Conservation (phyloP, 2,329 filamentous ascomycete species). For the Fusarium coicis region DNA sequence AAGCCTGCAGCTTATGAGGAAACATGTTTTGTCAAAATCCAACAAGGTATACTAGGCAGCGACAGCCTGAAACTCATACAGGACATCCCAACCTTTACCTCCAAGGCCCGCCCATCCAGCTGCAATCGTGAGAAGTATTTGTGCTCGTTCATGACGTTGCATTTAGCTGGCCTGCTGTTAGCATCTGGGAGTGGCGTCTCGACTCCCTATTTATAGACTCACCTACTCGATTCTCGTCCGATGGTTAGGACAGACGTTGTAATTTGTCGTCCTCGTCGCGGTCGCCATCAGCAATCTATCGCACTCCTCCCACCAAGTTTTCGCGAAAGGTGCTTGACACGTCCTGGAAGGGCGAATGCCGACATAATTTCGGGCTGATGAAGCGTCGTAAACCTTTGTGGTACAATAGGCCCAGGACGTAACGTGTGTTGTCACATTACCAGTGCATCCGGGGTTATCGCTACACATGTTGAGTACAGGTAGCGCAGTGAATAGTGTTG, state of each 20-base stretch:
- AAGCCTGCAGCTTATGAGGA: too few relatives aligned
- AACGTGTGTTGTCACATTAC: neutral
- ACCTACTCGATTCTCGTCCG: neutral
- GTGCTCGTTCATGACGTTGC: neutral
- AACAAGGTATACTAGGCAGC: too few relatives aligned
- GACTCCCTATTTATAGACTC: rapidly evolving
- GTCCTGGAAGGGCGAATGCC: neutral
- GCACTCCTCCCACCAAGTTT: neutral
- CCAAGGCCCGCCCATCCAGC: rapidly evolving
- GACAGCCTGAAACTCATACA: neutral
- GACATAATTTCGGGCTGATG: neutral
- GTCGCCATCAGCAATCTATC: neutral
- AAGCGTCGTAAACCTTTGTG: neutral
- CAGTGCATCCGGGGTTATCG: neutral
- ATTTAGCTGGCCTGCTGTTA: neutral
- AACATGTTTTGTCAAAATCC: too few relatives aligned
- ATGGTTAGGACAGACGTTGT: neutral
- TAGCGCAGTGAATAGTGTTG: neutral
- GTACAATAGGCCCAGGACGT: neutral
- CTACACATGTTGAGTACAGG: neutral
- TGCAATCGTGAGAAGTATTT: neutral
- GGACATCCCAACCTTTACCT: neutral
- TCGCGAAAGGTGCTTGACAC: neutral
- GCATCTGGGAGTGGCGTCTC: rapidly evolving
- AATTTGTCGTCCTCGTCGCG: neutral